phyloP scores from a whole-genome alignment of 2,329 filamentous ascomycete species.

The Arthrobotrys conoides region DNA sequence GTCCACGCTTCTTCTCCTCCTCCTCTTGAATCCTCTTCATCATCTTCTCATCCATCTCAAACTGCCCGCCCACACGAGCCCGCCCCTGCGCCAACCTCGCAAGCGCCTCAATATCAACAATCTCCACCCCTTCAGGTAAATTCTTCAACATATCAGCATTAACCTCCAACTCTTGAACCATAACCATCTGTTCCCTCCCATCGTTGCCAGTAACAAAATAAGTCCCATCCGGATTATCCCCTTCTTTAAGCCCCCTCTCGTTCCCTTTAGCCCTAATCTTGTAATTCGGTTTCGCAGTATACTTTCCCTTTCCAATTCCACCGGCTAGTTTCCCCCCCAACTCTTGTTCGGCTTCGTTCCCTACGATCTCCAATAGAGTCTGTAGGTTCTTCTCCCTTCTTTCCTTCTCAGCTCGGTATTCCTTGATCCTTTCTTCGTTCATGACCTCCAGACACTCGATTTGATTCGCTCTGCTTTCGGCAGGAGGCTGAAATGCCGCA shows the following conservation, averaged over 20 bases:
- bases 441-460: conserved; percentile 84
- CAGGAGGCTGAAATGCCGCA: conserved; percentile 85
- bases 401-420: conserved; percentile 61
- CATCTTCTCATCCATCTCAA: conserved; percentile 39
- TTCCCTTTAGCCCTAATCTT: conserved; percentile 64
- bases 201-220: conserved; percentile 73
- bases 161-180: conserved; percentile 76
- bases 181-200: conserved; percentile 74
- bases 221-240: conserved; percentile 70
- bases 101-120: conserved; percentile 82
- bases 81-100: conserved; percentile 67
- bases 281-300: conserved; percentile 70
- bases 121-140: conserved; percentile 78
- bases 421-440: conserved; percentile 70
- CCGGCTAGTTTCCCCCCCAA: conserved; percentile 63
- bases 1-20: conserved; percentile 61
- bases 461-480: conserved; percentile 80
- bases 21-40: conserved; percentile 57
- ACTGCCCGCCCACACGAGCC: conserved; percentile 48
- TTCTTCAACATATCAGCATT: conserved; percentile 76
- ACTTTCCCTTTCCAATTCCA: conserved; percentile 59
- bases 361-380: conserved; percentile 42
- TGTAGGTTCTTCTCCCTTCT: conserved; percentile 35
- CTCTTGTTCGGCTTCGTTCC: conserved; percentile 30
- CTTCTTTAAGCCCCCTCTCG: conserved; percentile 68